These are phyloP conservation scores for Microsporum audouinii DNA, from an alignment of 2,329 filamentous ascomycete species.

Conservation along the genomic window DNA sequence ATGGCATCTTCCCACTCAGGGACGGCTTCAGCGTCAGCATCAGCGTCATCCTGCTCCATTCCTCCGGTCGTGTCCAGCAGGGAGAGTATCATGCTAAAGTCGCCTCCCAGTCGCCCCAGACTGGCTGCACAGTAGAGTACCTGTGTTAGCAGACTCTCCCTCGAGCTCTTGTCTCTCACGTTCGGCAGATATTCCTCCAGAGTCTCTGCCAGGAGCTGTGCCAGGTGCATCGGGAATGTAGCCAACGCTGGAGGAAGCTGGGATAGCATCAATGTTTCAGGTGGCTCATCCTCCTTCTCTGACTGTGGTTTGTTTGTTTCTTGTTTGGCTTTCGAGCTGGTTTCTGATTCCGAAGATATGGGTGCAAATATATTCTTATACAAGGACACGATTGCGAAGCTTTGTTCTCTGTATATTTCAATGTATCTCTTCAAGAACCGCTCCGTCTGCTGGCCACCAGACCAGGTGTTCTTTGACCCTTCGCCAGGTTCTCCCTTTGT, in stretches of 20 bases:
- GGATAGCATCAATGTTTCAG: conserved; percentile 23
- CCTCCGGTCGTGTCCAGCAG: conserved; percentile 38
- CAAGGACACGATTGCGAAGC: conserved; percentile 88
- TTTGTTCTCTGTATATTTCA: conserved; percentile 95
- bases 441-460: conserved; percentile 77
- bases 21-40: conserved; percentile 34
- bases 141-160: conserved; percentile 83
- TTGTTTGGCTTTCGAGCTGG: conserved; percentile 5
- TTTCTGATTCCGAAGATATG: conserved; percentile 32
- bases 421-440: conserved; percentile 90
- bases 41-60: conserved; percentile 34
- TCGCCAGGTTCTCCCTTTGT: conserved; percentile 16
- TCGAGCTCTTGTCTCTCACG: conserved; percentile 63
- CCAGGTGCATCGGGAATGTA: conserved; percentile 73
- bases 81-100: conserved; percentile 82
- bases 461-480: conserved; percentile 21
- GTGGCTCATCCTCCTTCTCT: conserved; percentile 16
- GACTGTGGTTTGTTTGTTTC: conserved; percentile 7
- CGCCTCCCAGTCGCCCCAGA: conserved; percentile 75
- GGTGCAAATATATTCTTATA: conserved; percentile 79
- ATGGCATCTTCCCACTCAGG: conserved; percentile 76
- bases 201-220: conserved; percentile 68
- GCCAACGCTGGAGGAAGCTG: conserved; percentile 64
- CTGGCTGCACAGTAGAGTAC: conserved; percentile 89
- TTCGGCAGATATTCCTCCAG: conserved; percentile 67